phyloP scores from a whole-genome alignment of 2,329 filamentous ascomycete species.

The Alternaria ethzedia region DNA sequence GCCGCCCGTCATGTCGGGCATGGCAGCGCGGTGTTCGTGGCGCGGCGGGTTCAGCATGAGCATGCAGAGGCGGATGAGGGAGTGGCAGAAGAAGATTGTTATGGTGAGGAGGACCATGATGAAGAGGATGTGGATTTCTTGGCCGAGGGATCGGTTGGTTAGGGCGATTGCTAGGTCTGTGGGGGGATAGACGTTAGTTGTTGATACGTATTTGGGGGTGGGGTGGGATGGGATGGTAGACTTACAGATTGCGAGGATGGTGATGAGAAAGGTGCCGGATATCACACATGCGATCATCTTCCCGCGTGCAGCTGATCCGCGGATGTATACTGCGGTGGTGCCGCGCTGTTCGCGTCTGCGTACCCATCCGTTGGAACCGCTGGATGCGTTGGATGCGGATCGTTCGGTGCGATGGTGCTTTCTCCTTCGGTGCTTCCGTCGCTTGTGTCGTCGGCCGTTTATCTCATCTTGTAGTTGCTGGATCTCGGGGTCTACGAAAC shows the following conservation, averaged over 20 bases:
- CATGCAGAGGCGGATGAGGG: conserved; percentile 75
- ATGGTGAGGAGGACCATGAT: conserved; percentile 77
- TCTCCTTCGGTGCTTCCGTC: conserved; percentile 42
- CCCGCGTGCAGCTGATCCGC: conserved; percentile 36
- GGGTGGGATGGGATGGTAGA: conserved; percentile 17
- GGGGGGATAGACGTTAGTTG: neutral
- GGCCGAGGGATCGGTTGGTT: conserved; percentile 66
- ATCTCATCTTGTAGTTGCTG: conserved; percentile 56
- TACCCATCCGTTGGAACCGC: conserved; percentile 31
- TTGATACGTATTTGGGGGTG: neutral
- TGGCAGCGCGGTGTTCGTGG: conserved; percentile 33
- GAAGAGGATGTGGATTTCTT: conserved; percentile 79
- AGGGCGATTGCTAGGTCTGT: conserved; percentile 76
- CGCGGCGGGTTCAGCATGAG: conserved; percentile 59
- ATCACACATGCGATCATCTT: conserved; percentile 60
- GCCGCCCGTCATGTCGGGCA: conserved; percentile 60
- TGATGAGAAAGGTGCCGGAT: conserved; percentile 67
- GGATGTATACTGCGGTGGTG: conserved; percentile 24
- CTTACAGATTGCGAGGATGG: conserved; percentile 71
- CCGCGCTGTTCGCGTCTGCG: conserved; percentile 29
- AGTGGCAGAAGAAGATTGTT: conserved; percentile 81
- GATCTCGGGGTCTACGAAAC: conserved; percentile 58
- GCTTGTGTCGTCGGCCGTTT: conserved; percentile 45
- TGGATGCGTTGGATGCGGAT: conserved; percentile 4
- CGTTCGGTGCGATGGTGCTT: conserved; percentile 29